Conservation (phyloP, 2,329 filamentous ascomycete genomes). For the Botrytis tulipae region DNA sequence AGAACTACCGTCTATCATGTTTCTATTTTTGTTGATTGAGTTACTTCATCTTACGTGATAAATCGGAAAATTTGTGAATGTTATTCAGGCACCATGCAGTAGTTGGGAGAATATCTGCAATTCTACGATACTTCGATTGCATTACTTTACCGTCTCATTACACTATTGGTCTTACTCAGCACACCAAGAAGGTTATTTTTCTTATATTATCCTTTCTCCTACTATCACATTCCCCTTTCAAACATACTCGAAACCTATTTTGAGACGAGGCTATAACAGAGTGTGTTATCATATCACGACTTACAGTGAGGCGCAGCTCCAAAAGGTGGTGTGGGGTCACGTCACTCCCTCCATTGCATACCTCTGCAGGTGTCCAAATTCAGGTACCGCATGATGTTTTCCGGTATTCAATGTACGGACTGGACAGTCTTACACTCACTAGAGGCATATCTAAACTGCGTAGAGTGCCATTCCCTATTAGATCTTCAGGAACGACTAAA, state of each 20-base stretch:
- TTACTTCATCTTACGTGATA: slow-evolving; percentile 21
- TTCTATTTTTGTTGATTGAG: slow-evolving; percentile 20
- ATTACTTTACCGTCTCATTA: slow-evolving; percentile 7
- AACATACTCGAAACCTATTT: slow-evolving; percentile 25
- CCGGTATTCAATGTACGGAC: not conserved
- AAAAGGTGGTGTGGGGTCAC: slow-evolving; percentile 10
- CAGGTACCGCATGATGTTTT: slow-evolving; percentile 13
- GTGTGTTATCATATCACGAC: not conserved
- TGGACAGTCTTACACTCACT: not conserved
- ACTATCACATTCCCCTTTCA: slow-evolving; percentile 2
- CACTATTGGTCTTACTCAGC: slow-evolving; percentile 20
- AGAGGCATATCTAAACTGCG: not conserved
- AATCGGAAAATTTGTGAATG: slow-evolving; percentile 7
- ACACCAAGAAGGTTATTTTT: not conserved
- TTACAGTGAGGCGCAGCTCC: slow-evolving; percentile 16
- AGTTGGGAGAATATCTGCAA: not conserved
- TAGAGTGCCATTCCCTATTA: not conserved
- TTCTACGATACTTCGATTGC: not conserved
- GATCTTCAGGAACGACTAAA: not conserved
- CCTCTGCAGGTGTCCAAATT: slow-evolving; percentile 6
- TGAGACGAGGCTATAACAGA: slow-evolving; percentile 23
- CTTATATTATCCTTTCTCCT: not conserved
- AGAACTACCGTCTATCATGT: slow-evolving; percentile 10
- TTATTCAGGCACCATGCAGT: slow-evolving; percentile 20
- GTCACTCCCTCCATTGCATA: slow-evolving; percentile 19